Conservation (phyloP, 129 eudicot genomes). For the Arctium lappa region DNA sequence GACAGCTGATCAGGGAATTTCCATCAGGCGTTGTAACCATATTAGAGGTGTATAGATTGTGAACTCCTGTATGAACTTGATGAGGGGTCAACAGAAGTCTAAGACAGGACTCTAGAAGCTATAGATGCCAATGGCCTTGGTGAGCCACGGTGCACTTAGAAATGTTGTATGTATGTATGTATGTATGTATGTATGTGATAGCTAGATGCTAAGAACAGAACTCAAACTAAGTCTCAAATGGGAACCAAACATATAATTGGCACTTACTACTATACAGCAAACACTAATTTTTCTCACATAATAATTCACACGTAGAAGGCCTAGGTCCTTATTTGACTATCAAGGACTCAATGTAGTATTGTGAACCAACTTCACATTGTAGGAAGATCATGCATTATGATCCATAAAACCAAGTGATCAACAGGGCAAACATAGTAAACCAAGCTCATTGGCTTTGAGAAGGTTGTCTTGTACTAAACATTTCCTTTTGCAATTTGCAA, state of each 20-base stretch:
- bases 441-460: neutral
- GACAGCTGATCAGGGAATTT: neutral
- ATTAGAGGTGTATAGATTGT: neutral
- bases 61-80: neutral
- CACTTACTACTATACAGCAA: neutral
- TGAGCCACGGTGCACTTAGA: neutral
- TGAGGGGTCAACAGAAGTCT: neutral
- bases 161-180: neutral
- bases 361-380: neutral
- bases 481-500: neutral
- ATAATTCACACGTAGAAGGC: neutral
- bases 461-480: neutral
- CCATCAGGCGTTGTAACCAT: neutral
- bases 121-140: neutral
- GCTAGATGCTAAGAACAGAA: neutral
- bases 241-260: neutral
- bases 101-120: neutral
- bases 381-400: neutral
- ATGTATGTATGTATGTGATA: neutral
- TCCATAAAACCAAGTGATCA: neutral
- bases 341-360: neutral
- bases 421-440: neutral
- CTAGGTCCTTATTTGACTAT: neutral
- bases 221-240: neutral
- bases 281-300: neutral